Evolutionary conservation across 805 yeast genomes (phyloP).

Genomic region (Saccharomycodes ludwigii): DNA sequence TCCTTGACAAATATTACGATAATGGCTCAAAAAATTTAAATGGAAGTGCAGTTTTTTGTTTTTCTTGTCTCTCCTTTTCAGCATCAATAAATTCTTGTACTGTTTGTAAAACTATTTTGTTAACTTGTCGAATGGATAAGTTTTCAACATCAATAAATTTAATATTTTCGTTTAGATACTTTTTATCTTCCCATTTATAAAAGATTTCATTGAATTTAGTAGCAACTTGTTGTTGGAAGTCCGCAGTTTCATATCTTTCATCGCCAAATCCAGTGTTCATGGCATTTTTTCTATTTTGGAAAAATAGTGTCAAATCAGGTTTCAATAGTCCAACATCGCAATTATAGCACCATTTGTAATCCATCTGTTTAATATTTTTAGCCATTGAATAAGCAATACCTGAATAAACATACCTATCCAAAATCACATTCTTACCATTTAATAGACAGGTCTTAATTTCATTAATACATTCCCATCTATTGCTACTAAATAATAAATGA

Average conservation of each 20-base stretch:
- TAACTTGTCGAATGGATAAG: slow-evolving; percentile 44
- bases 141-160: slow-evolving; percentile 47
- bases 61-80: too few species aligned
- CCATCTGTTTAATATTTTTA: slow-evolving; percentile 39
- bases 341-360: slow-evolving; percentile 60
- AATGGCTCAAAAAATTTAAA: too few species aligned
- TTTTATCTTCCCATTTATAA: slow-evolving; percentile 18
- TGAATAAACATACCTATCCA: slow-evolving; percentile 85
- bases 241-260: slow-evolving; percentile 75
- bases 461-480: slow-evolving; percentile 75
- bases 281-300: slow-evolving; percentile 36
- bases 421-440: slow-evolving; percentile 46
- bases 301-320: slow-evolving; percentile 76
- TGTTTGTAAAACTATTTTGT: slow-evolving; percentile 29
- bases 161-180: slow-evolving; percentile 22
- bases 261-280: slow-evolving; percentile 55
- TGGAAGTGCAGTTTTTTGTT: too few species aligned
- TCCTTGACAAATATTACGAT: too few species aligned
- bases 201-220: slow-evolving; percentile 41
- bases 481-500: slow-evolving; percentile 83
- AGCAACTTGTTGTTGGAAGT: slow-evolving; percentile 66
- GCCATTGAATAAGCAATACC: slow-evolving; percentile 91
- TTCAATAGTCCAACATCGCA: slow-evolving; percentile 79
- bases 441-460: slow-evolving; percentile 33
- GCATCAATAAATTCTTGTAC: slow-evolving; percentile 12